Base-by-base conservation (phyloP, 768 basidiomycete species). In the Termitomyces heimii region DNA sequence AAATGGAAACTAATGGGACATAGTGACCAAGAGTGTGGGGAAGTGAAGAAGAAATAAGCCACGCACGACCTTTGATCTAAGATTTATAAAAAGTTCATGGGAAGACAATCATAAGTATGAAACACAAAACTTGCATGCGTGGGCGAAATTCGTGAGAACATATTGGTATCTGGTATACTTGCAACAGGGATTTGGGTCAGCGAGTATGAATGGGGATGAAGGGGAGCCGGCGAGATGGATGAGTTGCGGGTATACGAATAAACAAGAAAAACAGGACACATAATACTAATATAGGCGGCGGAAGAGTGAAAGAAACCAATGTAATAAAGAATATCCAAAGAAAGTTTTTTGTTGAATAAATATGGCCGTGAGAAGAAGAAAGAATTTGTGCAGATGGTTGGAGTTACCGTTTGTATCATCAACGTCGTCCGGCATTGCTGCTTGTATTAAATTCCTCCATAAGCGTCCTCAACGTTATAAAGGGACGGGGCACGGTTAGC, bases 391-490 rank as follows among this genome's bases (percentile, higher is more conserved):
- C 14, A 57, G 55, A 58, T 42, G n/a, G 22, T 9, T 40, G 43
- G 37, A 28, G 44, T 51, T n/a, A 52, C 46, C 56, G 29, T 60
- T 48, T 55, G 45, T 52, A 29, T 51, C 55, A 49, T 59, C 55
- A 59, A 53, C 29, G 53, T 56, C 44, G 55, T 54, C 48, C 26
- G 16, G 24, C 9, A 51, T 32, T 24, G 39, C 39, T 56, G 54
- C 45, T 40, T 14, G 28, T 70, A 34, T 70, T 66, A 73, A 60
- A 70, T 72, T 35, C 70, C 73, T 60, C 70, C 74, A 65, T 72
- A 75, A 37, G 70, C 74, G 63, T 72, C 75, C 31, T 68, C 71
- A 54, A 66, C 56, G 18, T 67, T 61, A 24, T 65, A 58, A 45
- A 64, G 56, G n/a, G 54, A 61, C 37, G 63, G 64, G 29, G 53